phyloP scores from a whole-genome alignment of 148 eudicot species.

The Cornus florida region DNA sequence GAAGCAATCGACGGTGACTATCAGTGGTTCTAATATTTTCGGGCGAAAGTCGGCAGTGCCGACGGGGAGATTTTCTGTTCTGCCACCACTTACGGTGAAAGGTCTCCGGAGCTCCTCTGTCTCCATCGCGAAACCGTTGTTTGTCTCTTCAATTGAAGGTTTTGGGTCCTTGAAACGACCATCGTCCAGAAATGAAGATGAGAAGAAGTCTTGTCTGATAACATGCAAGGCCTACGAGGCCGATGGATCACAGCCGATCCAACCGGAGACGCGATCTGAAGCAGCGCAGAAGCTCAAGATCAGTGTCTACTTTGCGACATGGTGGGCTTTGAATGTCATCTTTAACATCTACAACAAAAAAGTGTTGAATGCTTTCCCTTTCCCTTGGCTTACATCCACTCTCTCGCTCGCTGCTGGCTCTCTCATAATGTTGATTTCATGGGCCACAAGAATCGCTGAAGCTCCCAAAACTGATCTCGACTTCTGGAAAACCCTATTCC shows the following conservation, averaged over 20 bases:
- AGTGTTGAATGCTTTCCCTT: conserved; percentile 91
- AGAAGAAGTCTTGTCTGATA: conserved; percentile 27
- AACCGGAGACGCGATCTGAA: conserved; percentile 28
- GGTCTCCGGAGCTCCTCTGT: conserved; percentile 25
- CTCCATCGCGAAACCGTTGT: conserved; percentile 50
- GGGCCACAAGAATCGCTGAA: conserved; percentile 70
- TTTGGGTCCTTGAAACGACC: conserved; percentile 24
- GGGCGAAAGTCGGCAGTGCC: conserved; percentile 37
- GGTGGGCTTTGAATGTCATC: conserved; percentile 95
- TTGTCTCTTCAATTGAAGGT: conserved; percentile 35
- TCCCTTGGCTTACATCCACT: conserved; percentile 92
- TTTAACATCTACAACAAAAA: conserved; percentile 92
- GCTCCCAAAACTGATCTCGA: conserved; percentile 77
- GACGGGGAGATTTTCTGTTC: conserved; percentile 26
- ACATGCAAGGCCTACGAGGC: conserved; percentile 81
- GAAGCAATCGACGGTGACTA: conserved; percentile 50
- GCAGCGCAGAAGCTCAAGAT: conserved; percentile 75
- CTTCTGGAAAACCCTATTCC: conserved; percentile 86
- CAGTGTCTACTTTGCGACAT: conserved; percentile 81
- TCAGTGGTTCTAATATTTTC: conserved; percentile 40
- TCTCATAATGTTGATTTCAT: conserved; percentile 84
- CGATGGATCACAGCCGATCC: conserved; percentile 51
- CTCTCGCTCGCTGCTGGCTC: conserved; percentile 87
- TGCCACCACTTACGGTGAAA: conserved; percentile 23
- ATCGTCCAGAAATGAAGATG: conserved; percentile 17